These are phyloP conservation scores for Apiosordaria backusii DNA, from an alignment of 495 filamentous ascomycete genomes.

Conservation along the genomic window DNA sequence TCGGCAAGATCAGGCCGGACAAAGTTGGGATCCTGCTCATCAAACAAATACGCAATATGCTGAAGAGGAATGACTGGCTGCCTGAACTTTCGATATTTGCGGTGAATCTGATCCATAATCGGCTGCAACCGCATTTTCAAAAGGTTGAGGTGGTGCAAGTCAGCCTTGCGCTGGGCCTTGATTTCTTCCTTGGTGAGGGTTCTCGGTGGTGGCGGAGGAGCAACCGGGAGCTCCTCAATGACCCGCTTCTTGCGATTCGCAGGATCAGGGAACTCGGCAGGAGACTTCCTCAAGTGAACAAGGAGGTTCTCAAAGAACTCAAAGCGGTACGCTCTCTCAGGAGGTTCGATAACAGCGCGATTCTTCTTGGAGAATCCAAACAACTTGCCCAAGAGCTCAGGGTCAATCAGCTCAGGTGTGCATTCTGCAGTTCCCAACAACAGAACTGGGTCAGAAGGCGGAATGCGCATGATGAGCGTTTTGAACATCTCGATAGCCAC, in stretches of 20 bases:
- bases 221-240: slow-evolving; percentile 70
- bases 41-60: slow-evolving; percentile 72
- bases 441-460: slow-evolving; percentile 83
- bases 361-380: slow-evolving; percentile 84
- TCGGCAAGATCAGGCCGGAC: slow-evolving; percentile 71
- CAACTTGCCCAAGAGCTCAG: slow-evolving; percentile 64
- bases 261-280: slow-evolving; percentile 81
- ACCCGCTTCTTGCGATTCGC: slow-evolving; percentile 79
- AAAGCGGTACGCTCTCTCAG: slow-evolving; percentile 57
- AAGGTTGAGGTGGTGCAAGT: slow-evolving; percentile 74
- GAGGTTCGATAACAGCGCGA: slow-evolving; percentile 61
- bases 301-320: slow-evolving; percentile 75
- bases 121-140: slow-evolving; percentile 85
- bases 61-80: slow-evolving; percentile 69
- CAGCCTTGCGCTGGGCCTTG: slow-evolving; percentile 73
- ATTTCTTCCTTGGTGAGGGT: slow-evolving; percentile 69
- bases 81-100: slow-evolving; percentile 77
- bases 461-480: slow-evolving; percentile 69
- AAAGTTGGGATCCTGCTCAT: slow-evolving; percentile 76
- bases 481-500: slow-evolving; percentile 68
- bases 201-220: slow-evolving; percentile 63
- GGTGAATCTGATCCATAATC: slow-evolving; percentile 92
- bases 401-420: slow-evolving; percentile 48
- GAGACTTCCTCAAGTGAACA: slow-evolving; percentile 68
- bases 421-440: slow-evolving; percentile 77